phyloP scores from a whole-genome alignment of 345 rosid genomes.

The Eucalyptus tenuipes region DNA sequence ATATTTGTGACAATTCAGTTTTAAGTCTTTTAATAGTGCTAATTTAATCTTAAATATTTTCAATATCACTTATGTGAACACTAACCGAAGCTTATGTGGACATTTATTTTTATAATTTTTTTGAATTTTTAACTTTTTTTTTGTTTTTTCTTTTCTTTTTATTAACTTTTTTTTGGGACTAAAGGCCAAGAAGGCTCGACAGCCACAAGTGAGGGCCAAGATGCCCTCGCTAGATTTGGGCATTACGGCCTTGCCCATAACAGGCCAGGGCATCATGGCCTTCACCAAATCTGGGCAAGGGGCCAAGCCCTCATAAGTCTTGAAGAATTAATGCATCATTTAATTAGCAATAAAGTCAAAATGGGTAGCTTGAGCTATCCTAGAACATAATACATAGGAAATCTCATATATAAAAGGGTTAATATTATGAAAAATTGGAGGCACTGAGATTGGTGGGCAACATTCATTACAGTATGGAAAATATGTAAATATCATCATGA shows the following conservation, averaged over 20 bases:
- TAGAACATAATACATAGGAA: background rate
- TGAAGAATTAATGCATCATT: background rate
- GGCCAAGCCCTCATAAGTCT: background rate
- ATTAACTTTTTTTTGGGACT: too few species aligned
- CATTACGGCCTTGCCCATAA: background rate
- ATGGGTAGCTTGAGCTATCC: background rate
- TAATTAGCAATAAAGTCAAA: background rate
- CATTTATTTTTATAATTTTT: background rate
- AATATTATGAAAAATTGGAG: too few species aligned
- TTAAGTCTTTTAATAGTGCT: too few species aligned
- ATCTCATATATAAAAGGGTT: background rate
- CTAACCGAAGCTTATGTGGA: too few species aligned
- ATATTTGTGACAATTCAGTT: background rate
- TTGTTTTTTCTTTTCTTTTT: too few species aligned
- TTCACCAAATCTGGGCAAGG: background rate
- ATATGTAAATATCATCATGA: background rate
- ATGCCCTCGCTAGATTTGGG: too few species aligned
- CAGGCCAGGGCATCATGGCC: background rate
- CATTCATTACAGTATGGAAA: background rate
- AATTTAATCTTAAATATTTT: too few species aligned
- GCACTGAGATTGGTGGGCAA: background rate
- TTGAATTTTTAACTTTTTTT: too few species aligned
- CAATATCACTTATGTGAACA: too few species aligned
- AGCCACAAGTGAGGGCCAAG: background rate
- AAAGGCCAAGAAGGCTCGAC: accelerated